These are phyloP conservation scores for Odontarrhena argentea DNA, from an alignment of 345 rosid species.

Conservation along the genomic window DNA sequence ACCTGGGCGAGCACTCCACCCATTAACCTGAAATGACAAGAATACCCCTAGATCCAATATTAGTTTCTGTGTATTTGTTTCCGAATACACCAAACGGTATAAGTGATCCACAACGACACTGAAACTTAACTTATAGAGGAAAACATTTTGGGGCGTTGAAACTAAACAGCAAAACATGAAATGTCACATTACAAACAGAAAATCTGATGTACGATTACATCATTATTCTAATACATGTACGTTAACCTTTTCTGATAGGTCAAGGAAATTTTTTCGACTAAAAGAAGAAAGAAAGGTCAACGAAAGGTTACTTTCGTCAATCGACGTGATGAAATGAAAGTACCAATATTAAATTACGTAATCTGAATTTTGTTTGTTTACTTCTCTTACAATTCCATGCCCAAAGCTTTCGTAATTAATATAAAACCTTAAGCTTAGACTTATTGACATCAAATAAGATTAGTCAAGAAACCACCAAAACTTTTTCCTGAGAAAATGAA, in stretches of 20 bases:
- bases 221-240: constrained; percentile 6
- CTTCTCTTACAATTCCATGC: constrained; percentile 31
- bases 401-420: constrained; percentile 20
- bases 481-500: constrained; percentile 11
- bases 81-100: constrained; percentile 3
- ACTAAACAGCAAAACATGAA: neutral
- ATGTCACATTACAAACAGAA: neutral
- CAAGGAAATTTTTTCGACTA: neutral
- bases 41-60: constrained; percentile 10
- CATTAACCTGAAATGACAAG: neutral
- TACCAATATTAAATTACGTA: constrained; percentile 18
- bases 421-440: constrained; percentile 21
- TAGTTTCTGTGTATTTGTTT: constrained; percentile 1
- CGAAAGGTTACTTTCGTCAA: constrained; percentile 32
- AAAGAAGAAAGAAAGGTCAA: too few relatives aligned
- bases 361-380: constrained; percentile 16
- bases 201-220: neutral
- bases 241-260: constrained; percentile 16
- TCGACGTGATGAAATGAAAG: neutral
- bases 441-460: constrained; percentile 22
- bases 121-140: neutral
- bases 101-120: constrained; percentile 7
- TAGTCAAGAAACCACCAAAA: constrained; percentile 17
- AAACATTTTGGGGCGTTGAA: neutral
- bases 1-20: constrained; percentile 31